phyloP scores from a whole-genome alignment of 306 rosid species.

The Calophaca sinica region DNA sequence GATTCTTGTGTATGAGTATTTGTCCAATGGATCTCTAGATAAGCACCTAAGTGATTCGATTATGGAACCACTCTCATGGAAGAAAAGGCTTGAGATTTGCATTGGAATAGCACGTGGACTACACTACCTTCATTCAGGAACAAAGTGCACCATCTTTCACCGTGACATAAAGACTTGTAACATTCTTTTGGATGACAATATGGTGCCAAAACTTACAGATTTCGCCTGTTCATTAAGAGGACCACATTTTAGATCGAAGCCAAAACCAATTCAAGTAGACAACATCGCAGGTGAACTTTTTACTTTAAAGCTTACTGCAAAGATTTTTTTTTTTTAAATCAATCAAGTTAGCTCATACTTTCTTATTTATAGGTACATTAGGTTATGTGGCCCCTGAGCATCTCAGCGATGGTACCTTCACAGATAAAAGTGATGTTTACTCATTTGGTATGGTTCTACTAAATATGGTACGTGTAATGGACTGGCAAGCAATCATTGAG shows the following conservation, averaged over 20 bases:
- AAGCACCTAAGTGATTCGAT: background rate
- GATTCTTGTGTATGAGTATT: constrained; percentile 24
- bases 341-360: background rate
- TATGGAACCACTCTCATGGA: constrained; percentile 16
- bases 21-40: constrained; percentile 17
- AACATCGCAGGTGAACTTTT: background rate
- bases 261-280: background rate
- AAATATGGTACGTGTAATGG: background rate
- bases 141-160: constrained; percentile 29
- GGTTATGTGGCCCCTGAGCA: background rate
- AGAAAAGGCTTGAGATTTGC: constrained; percentile 18
- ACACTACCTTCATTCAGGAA: constrained; percentile 43
- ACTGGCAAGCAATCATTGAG: too few species aligned
- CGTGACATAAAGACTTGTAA: background rate
- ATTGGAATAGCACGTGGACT: constrained; percentile 22
- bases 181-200: constrained; percentile 5
- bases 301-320: background rate
- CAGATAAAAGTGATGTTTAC: background rate
- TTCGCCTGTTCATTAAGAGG: background rate
- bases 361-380: background rate
- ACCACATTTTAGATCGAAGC: background rate
- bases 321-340: too few species aligned
- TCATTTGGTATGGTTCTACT: constrained; percentile 11
- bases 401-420: accelerated
- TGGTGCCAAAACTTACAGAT: constrained; percentile 20